Base-by-base conservation (phyloP, 192 early-diverging fungal genomes). In the Gonapodya sp. region DNA sequence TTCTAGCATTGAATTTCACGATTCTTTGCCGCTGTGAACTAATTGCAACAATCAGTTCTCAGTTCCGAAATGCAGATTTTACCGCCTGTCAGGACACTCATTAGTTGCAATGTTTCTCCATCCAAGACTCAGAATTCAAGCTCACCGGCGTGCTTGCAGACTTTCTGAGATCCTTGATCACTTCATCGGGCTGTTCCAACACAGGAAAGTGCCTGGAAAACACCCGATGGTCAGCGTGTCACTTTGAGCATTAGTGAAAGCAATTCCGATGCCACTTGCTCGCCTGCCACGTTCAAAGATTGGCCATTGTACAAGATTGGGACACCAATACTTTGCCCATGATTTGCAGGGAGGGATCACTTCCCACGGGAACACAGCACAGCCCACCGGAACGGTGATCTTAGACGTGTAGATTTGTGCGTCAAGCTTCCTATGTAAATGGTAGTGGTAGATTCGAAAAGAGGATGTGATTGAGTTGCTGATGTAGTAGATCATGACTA, bases 371-470 rank as follows among this genome's bases (percentile, higher is more conserved):
- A 88, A 89, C 73, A 89, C 82, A 73, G 87, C 88, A 2, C 88
- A 83, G 1, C 86, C 89, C 0, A 86, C 85, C 1, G 87, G 89
- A 16, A 64, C 46, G 46, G 46, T 64, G 8, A 64, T 64, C 46
- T 64, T 64, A 64, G 46, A 36, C 36, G 1, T 37, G 36, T 35
- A 73, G 46, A 64, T 16, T 72, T 84, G n/a, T n/a, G 32, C 82
- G 73, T 18, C 72, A 16, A 32, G 36, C 34, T 31, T 8, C 37
- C 80, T 72, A 36, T 82, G 79, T 35, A 86, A 79, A 8, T 83
- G 74, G 37, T 93, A 92, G 82, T 92, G 88, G 79, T 93, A 93
- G 30, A 93, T 84, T 36, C 92, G 80, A 24, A 89, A 87, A 0
- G 90, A 91, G 0, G 86, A 88, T 2, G 90, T 85, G 73, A 93